These are phyloP conservation scores for Auriscalpium microsporum DNA, from an alignment of 768 basidiomycete genomes.

Conservation along the genomic window DNA sequence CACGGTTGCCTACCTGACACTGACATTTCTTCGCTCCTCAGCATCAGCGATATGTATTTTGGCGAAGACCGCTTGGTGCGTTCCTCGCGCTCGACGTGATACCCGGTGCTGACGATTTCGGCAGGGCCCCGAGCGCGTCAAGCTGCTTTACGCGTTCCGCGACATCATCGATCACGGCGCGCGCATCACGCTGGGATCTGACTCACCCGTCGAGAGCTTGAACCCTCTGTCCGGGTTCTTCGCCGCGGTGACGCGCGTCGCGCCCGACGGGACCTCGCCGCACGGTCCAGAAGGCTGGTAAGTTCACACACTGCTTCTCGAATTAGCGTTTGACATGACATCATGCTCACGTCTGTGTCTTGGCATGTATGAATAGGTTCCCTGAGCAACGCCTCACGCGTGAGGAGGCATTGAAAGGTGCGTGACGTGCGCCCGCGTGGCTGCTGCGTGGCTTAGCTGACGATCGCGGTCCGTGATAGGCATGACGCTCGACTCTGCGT, in stretches of 20 bases:
- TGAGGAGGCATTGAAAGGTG: slow-evolving; percentile 67
- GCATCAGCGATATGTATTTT: slow-evolving; percentile 85
- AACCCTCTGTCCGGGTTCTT: slow-evolving; percentile 83
- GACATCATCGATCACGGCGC: slow-evolving; percentile 57
- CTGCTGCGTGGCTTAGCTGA: not conserved
- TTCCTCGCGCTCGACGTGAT: not conserved
- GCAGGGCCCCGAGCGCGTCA: slow-evolving; percentile 77
- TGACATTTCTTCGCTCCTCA: slow-evolving; percentile 19
- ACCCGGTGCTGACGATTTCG: slow-evolving; percentile 3
- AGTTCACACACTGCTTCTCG: slow-evolving; percentile 14
- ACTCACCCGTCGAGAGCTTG: slow-evolving; percentile 83
- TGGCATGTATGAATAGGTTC: slow-evolving; percentile 44
- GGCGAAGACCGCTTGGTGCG: slow-evolving; percentile 73
- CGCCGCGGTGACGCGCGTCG: slow-evolving; percentile 76
- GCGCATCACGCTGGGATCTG: slow-evolving; percentile 73
- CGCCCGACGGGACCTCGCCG: slow-evolving; percentile 63
- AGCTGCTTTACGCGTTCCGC: slow-evolving; percentile 81
- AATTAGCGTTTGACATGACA: not conserved
- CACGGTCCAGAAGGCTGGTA: slow-evolving; percentile 82
- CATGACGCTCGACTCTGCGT: slow-evolving; percentile 83
- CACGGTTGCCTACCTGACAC: slow-evolving; percentile 1
- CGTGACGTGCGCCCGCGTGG: not conserved
- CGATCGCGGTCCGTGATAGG: slow-evolving; percentile 31
- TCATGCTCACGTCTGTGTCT: not conserved
- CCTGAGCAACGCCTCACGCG: slow-evolving; percentile 72